Evolutionary conservation across 805 yeast species (phyloP), one percentile per base, ranked within the genome.

Genomic region (Pichia nanzhaoensis): DNA sequence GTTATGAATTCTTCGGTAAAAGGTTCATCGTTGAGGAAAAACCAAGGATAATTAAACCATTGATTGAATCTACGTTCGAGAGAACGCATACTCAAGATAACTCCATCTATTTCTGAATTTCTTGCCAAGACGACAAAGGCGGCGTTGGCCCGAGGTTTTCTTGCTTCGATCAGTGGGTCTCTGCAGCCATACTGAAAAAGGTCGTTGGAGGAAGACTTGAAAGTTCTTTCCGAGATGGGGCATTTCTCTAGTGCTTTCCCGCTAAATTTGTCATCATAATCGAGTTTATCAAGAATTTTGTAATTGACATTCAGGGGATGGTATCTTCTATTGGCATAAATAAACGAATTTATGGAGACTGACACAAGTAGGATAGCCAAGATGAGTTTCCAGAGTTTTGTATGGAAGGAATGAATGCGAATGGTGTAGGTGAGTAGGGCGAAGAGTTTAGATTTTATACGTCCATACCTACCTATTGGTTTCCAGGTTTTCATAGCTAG

Each of bases 31-130:
- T 90, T 91, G 17, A 93, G 63, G 55, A 93, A 87, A 1, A 87
- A 82, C 82, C 95, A 93, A 0, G 96, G 97, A 60, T 93, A 93
- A 53, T 84, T 76, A 63, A 73, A 93, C 95, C 96, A 88, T 55
- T 90, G 90, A 61, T 91, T 91, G 67, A 90, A 91, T 60, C 84
- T 95, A 21, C 86, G 70, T 60, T 91, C 98, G 45, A 93, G 58
- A 3, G 90, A 79, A 27, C 68, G 64, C 74, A 91, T 79, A 2
- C 93, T 80, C 45, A 73, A 69, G 2, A 84, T 56, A 1, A 88
- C 95, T n/a, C 85, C 95, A 3, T 77, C 74, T 1, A 88, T 48
- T 57, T 91, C 98, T 3, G 76, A 67, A 59, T 91, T 89, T 49
- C 96, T 68, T 0, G 95, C 88, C 41, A 91, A 66, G 60, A 90